These are phyloP conservation scores for Barbarea vulgaris DNA, from an alignment of 345 rosid genomes.

Conservation along the genomic window DNA sequence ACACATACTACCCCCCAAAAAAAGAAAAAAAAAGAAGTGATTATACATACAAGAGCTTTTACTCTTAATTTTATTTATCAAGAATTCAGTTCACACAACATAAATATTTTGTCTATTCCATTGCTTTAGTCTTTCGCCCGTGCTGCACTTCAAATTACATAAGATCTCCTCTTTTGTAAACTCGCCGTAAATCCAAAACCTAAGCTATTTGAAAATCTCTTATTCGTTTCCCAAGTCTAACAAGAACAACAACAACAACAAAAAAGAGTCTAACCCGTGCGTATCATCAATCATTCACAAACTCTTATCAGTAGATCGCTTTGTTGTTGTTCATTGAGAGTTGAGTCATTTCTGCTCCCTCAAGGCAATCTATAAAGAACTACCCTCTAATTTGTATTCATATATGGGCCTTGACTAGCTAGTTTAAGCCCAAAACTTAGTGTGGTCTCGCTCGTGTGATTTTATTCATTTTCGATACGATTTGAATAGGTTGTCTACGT, in stretches of 20 bases:
- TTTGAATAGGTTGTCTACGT: background rate
- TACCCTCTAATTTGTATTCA: background rate
- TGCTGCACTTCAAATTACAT: too few relatives aligned
- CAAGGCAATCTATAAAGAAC: background rate
- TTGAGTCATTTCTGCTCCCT: background rate
- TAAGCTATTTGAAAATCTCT: background rate
- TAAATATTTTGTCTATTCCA: too few relatives aligned
- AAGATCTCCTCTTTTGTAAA: too few relatives aligned
- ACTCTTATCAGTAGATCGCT: background rate
- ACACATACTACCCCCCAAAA: background rate
- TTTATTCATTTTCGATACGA: background rate
- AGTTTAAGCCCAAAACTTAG: slow-evolving; percentile 8
- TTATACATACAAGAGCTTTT: too few relatives aligned
- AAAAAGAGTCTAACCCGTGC: background rate
- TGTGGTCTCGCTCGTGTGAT: background rate
- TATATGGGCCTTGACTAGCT: background rate
- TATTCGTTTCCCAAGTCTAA: background rate
- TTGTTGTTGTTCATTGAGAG: background rate
- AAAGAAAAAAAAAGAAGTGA: too few relatives aligned
- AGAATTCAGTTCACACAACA: too few relatives aligned
- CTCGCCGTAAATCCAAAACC: background rate
- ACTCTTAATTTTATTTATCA: too few relatives aligned
- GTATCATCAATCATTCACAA: too few relatives aligned
- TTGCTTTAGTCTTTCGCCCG: too few relatives aligned
- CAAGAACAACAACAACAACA: too few relatives aligned